Evolutionary conservation across 768 basidiomycete species (phyloP).

Genomic region (Russula dissimulans): DNA sequence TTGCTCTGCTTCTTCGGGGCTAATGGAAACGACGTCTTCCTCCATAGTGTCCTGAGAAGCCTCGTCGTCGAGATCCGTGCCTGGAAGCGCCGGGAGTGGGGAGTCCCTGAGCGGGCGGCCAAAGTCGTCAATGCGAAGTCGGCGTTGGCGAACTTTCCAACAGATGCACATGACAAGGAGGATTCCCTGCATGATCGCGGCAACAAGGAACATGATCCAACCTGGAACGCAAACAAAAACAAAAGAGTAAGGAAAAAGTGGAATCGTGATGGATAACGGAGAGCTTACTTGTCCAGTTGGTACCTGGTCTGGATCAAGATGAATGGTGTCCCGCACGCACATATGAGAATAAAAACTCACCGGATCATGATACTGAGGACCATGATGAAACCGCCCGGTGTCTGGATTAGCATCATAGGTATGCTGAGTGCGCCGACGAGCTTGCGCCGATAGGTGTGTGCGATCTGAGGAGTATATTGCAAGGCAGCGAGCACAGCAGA

Average conservation of each 20-base stretch:
- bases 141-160: conserved; percentile 74
- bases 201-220: conserved; percentile 73
- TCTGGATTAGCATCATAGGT: conserved; percentile 93
- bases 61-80: conserved; percentile 11
- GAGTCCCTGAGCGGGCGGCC: conserved; percentile 42
- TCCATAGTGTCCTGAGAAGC: conserved; percentile 19
- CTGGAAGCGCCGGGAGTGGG: conserved; percentile 15
- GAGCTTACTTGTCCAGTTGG: conserved; percentile 72
- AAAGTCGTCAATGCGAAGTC: conserved; percentile 81
- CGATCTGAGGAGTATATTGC: conserved; percentile 85
- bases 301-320: conserved; percentile 46
- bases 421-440: conserved; percentile 91
- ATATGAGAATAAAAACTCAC: conserved; percentile 27
- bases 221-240: conserved; percentile 32
- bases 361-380: conserved; percentile 68
- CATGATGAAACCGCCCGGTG: conserved; percentile 84
- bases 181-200: conserved; percentile 75
- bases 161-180: conserved; percentile 78
- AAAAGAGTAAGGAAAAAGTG: neutral
- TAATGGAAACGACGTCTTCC: conserved; percentile 8
- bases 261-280: neutral
- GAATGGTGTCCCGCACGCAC: neutral
- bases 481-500: conserved; percentile 69
- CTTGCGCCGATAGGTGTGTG: conserved; percentile 65
- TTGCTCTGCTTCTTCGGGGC: conserved; percentile 6